phyloP scores from a whole-genome alignment of 306 rosid species.

The Sophora flavescens region DNA sequence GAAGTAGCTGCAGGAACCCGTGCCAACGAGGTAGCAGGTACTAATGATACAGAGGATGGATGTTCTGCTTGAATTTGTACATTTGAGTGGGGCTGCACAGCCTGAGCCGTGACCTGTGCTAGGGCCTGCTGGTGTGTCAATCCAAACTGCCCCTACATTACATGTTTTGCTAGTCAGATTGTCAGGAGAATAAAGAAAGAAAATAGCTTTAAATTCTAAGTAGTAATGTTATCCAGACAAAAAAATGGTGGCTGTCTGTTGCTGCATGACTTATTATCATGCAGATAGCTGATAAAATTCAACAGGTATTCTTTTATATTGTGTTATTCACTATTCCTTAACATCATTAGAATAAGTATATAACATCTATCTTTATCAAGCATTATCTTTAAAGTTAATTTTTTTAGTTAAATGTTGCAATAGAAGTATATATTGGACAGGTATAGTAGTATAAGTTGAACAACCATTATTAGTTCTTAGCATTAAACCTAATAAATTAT shows the following conservation, averaged over 20 bases:
- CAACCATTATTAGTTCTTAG: background rate
- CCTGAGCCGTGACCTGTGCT: constrained; percentile 69
- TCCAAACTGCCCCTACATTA: constrained; percentile 63
- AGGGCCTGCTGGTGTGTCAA: constrained; percentile 69
- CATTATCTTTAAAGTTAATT: background rate
- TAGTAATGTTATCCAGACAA: background rate
- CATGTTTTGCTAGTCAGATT: constrained; percentile 16
- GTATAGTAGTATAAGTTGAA: background rate
- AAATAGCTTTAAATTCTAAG: background rate
- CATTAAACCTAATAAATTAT: background rate
- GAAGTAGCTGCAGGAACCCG: constrained; percentile 44
- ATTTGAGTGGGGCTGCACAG: constrained; percentile 52
- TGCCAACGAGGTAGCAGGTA: constrained; percentile 41
- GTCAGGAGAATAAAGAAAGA: constrained; percentile 27
- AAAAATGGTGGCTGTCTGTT: background rate
- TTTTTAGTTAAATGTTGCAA: background rate
- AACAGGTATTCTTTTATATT: background rate
- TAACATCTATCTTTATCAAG: background rate
- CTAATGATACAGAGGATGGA: constrained; percentile 48
- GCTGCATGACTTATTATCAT: background rate
- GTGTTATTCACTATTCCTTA: background rate
- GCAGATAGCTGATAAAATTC: background rate
- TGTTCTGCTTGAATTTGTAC: constrained; percentile 51
- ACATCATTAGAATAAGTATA: background rate
- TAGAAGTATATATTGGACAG: background rate